These are phyloP conservation scores for Kodamaea sp. DNA, from an alignment of 1,139 yeast genomes.

Conservation along the genomic window DNA sequence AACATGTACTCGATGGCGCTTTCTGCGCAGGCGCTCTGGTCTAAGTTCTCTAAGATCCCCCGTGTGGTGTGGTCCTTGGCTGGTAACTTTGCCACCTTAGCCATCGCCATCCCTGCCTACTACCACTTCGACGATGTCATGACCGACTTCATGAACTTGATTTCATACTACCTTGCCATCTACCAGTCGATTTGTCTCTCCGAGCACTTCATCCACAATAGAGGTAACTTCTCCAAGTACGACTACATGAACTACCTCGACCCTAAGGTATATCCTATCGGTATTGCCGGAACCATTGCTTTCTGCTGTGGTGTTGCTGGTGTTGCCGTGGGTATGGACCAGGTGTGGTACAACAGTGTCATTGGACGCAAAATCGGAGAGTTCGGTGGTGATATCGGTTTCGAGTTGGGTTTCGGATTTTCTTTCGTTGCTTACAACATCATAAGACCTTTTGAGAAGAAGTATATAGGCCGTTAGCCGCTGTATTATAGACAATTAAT, in stretches of 20 bases:
- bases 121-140: constrained; percentile 70
- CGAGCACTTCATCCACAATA: constrained; percentile 79
- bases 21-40: constrained; percentile 83
- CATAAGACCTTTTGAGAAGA: constrained; percentile 69
- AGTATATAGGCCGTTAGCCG: constrained; percentile 54
- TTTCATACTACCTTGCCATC: constrained; percentile 88
- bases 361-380: constrained; percentile 63
- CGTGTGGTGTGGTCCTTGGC: constrained; percentile 77
- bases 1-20: constrained; percentile 88
- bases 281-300: constrained; percentile 74
- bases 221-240: constrained; percentile 59
- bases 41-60: constrained; percentile 69
- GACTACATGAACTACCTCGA: constrained; percentile 63
- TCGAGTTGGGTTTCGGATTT: constrained; percentile 73
- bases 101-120: constrained; percentile 86
- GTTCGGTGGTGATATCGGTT: constrained; percentile 84
- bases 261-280: constrained; percentile 62
- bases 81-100: constrained; percentile 77
- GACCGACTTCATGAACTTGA: constrained; percentile 84
- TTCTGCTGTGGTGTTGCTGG: constrained; percentile 86
- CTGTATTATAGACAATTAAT: constrained; percentile 2
- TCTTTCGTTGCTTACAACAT: constrained; percentile 64
- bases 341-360: constrained; percentile 79
- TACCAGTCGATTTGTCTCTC: constrained; percentile 70
- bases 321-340: constrained; percentile 82